A percentile compares a stretch with the other conserved stretches of the same genome.
Conservation (phyloP, 257 asterid genomes). For the Solanum appendiculatum region DNA sequence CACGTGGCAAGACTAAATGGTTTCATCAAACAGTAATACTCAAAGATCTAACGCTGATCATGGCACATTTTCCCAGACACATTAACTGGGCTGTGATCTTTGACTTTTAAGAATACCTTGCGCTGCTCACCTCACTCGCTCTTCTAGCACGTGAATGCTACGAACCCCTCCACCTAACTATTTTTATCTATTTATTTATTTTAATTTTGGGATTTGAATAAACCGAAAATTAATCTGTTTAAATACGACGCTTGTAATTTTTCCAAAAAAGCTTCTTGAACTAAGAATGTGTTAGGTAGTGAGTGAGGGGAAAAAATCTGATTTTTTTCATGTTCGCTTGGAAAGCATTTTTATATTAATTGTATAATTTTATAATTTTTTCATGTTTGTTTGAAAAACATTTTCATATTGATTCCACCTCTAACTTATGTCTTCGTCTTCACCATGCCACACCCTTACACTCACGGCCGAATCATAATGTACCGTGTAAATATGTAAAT, state of each 20-base stretch:
- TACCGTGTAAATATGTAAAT: no score
- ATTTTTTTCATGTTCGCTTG: no score
- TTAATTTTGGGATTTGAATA: neutral
- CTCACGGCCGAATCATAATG: no score
- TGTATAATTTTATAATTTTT: no score
- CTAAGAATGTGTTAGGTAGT: neutral
- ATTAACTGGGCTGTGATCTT: slow-evolving; percentile 16
- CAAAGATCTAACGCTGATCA: slow-evolving; percentile 20
- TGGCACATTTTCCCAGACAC: slow-evolving; percentile 24
- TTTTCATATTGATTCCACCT: no score
- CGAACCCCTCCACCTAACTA: neutral
- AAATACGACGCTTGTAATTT: neutral
- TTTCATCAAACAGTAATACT: slow-evolving; percentile 2
- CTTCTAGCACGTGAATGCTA: neutral
- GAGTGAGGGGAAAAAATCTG: no score
- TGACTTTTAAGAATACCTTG: slow-evolving; percentile 7
- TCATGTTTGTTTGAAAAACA: no score
- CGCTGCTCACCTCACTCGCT: slow-evolving; percentile 1
- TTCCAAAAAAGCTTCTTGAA: neutral
- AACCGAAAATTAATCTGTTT: neutral
- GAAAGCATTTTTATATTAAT: no score
- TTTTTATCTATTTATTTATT: neutral
- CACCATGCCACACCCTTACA: no score
- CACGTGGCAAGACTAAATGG: neutral
- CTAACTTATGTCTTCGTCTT: no score